Conservation (phyloP, 331 rosid genomes). For the Quercus phellos region DNA sequence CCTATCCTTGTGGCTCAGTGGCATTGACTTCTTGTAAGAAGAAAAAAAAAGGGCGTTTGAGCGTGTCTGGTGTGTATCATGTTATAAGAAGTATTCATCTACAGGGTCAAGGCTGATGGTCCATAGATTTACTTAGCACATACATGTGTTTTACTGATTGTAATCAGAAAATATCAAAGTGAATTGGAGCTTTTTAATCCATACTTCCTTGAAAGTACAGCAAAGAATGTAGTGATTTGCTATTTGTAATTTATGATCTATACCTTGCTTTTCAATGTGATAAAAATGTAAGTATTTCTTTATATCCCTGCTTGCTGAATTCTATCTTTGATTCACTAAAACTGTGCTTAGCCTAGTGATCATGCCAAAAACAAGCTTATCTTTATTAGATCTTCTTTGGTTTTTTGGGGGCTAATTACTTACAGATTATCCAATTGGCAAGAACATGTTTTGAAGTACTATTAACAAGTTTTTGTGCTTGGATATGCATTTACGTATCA, state of each 20-base stretch:
- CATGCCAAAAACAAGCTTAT: neutral
- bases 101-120: neutral
- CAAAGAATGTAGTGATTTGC: neutral
- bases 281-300: neutral
- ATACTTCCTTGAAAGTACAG: neutral
- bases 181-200: neutral
- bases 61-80: neutral
- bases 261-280: neutral
- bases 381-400: neutral
- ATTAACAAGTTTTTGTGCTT: neutral
- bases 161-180: too few relatives aligned
- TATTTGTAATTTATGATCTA: neutral
- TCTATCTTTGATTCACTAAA: neutral
- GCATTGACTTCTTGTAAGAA: too few relatives aligned
- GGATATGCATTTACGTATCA: neutral
- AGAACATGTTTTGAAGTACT: neutral
- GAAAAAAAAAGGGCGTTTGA: neutral
- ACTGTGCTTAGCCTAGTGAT: neutral
- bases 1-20: too few relatives aligned
- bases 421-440: too few relatives aligned
- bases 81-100: neutral
- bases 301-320: neutral
- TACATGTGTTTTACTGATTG: too few relatives aligned
- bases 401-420: neutral
- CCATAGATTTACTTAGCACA: neutral